Conservation (phyloP, 306 rosid genomes). For the Inga laurina region DNA sequence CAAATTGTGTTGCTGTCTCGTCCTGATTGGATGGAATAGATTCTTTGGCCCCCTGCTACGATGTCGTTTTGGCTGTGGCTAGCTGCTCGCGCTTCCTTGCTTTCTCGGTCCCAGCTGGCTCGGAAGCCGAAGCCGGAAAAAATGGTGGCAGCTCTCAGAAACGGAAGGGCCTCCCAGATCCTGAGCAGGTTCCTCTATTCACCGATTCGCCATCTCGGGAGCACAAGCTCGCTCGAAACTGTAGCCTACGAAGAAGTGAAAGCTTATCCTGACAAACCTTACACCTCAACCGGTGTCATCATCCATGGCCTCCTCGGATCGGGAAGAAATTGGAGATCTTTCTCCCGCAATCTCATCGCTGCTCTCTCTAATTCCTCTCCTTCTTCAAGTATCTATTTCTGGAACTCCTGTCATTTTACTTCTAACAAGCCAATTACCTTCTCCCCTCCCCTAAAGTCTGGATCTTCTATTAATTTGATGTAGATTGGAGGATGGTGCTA, state of each 20-base stretch:
- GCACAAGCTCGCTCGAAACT: slow-evolving; percentile 47
- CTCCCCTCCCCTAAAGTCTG: background rate
- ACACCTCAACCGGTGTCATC: slow-evolving; percentile 71
- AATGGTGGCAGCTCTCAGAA: slow-evolving; percentile 60
- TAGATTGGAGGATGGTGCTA: slow-evolving; percentile 83
- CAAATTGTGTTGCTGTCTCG: too few species aligned
- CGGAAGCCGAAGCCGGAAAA: background rate
- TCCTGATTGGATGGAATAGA: background rate
- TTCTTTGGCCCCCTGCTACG: background rate
- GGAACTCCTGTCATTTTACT: background rate
- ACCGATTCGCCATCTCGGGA: slow-evolving; percentile 30
- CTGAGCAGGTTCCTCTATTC: slow-evolving; percentile 55
- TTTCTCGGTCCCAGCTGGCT: background rate
- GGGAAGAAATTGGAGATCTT: slow-evolving; percentile 80
- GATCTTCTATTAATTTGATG: background rate
- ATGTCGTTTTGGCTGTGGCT: background rate
- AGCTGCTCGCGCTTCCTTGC: background rate
- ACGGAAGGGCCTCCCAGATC: slow-evolving; percentile 32
- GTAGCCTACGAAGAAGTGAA: slow-evolving; percentile 81
- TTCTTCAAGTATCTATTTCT: slow-evolving; percentile 52
- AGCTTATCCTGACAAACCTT: slow-evolving; percentile 48
- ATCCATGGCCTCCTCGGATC: slow-evolving; percentile 93
- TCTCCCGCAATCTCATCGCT: slow-evolving; percentile 68
- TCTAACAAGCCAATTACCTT: background rate
- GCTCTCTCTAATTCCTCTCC: slow-evolving; percentile 60